Percentiles rank a stretch among this genome's conserved stretches.
Evolutionary conservation across 371 early-diverging fungal species (phyloP).

Genomic region (Mucor mucedo): DNA sequence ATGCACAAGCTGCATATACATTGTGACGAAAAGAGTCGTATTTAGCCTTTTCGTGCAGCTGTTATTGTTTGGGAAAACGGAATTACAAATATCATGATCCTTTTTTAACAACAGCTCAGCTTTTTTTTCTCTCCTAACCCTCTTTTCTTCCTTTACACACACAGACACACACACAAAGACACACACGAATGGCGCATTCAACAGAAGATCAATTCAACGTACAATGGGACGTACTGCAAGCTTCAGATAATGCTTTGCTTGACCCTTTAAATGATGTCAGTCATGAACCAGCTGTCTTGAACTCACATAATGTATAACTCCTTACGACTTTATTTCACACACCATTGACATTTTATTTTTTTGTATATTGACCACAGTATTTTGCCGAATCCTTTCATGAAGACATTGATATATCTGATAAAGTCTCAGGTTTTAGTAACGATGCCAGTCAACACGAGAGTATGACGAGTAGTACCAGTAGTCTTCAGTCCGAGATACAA

Average conservation of each 20-base stretch:
- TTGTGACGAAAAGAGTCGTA: conserved; percentile 3
- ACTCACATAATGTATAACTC: conserved; percentile 18
- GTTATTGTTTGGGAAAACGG: neutral
- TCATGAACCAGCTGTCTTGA: conserved; percentile 18
- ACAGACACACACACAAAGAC: neutral
- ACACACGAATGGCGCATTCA: conserved; percentile 19
- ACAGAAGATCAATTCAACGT: conserved; percentile 42
- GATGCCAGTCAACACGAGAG: conserved; percentile 2
- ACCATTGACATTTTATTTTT: neutral
- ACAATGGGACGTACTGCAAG: conserved; percentile 39
- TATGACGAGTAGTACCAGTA: conserved; percentile 12
- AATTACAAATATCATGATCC: neutral
- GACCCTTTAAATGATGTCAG: conserved; percentile 20
- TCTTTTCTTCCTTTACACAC: conserved; percentile 11
- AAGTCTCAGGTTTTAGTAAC: conserved; percentile 5
- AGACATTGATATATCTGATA: conserved; percentile 31
- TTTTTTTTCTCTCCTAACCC: neutral
- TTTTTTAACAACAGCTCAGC: neutral
- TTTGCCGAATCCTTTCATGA: conserved; percentile 15
- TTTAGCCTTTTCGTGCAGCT: neutral
- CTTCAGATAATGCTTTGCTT: neutral
- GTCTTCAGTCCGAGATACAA: neutral
- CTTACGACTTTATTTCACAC: no score
- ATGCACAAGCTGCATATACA: neutral
- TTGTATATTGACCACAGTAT: conserved; percentile 9